Evolutionary conservation across 2,329 filamentous ascomycete species (phyloP), one percentile per base, ranked within the genome.

Genomic region (Fusarium sp.): DNA sequence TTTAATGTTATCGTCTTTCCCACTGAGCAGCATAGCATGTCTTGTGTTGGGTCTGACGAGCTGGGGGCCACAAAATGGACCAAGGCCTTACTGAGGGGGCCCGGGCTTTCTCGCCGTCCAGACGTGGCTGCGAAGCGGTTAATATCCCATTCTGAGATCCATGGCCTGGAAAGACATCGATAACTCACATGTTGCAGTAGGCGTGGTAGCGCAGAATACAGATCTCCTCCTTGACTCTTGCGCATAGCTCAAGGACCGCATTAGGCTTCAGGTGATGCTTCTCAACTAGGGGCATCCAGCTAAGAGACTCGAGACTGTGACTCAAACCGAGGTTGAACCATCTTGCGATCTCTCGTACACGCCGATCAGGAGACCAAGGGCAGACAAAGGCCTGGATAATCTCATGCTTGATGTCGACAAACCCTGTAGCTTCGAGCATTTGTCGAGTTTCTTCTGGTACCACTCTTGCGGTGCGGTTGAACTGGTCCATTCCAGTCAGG

Each of bases 261-360:
- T 87, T 86, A 42, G 89, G 83, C 4, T 63, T 73, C 74, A 77
- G 76, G 62, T 89, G 70, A 16, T 78, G 62, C 36, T 76, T 74
- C 57, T 80, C 86, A 46, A 87, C 90, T 75, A 97, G 85, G 7
- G 93, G 91, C 34, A 86, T 91, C 74, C 96, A 79, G 69, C 90
- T 90, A 73, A 96, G 83, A 11, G 90, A 89, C 72, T 93, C 87
- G 54, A 96, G 80, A 25, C 91, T 91, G 75, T 92, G 88, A 10
- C 86, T 89, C 71, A 97, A 83, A 38, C 89, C 90, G 23, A 95
- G 82, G 75, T 95, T 93, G 80, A 96, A 97, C 91, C 92, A 97
- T 62, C 89, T 85, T 29, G 91, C 93, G 58, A 93, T 85, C 46
- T 90, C 86, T 67, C 88, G 89, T 71, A 89, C 84, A 68, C 88